phyloP scores from a whole-genome alignment of 2,329 filamentous ascomycete species.

The Rutstroemia sp. region DNA sequence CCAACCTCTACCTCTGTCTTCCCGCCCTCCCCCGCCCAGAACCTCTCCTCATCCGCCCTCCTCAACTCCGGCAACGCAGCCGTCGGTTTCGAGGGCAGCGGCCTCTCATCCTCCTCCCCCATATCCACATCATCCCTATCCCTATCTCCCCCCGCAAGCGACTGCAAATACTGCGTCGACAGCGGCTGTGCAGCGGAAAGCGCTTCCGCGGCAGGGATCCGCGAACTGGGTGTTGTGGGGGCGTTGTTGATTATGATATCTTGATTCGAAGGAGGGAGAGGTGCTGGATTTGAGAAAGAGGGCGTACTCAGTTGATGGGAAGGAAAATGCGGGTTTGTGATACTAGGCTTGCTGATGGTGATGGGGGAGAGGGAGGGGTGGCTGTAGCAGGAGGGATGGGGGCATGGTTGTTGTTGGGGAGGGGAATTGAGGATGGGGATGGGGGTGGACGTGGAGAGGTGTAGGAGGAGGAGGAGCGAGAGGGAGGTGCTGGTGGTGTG shows the following conservation, averaged over 20 bases:
- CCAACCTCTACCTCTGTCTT: background rate
- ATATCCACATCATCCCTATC: background rate
- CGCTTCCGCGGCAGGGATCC: slow-evolving; percentile 16
- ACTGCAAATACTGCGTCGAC: slow-evolving; percentile 19
- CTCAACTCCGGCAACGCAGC: slow-evolving; percentile 19
- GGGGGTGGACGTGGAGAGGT: slow-evolving; percentile 14
- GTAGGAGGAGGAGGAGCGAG: slow-evolving; percentile 12
- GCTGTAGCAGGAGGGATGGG: too few species aligned
- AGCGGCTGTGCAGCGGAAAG: slow-evolving; percentile 20
- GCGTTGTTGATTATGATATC: slow-evolving; percentile 13
- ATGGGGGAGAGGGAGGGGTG: background rate
- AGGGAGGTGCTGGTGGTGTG: slow-evolving; percentile 2
- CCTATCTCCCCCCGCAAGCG: slow-evolving; percentile 11
- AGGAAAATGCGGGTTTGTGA: slow-evolving; percentile 21
- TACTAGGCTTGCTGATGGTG: background rate
- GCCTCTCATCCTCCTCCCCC: background rate
- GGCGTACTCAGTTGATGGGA: slow-evolving; percentile 15
- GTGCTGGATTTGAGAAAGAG: background rate
- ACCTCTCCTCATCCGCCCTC: slow-evolving; percentile 18
- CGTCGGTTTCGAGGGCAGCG: slow-evolving; percentile 19
- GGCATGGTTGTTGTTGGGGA: background rate
- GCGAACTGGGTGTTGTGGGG: slow-evolving; percentile 18
- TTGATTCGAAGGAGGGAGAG: background rate
- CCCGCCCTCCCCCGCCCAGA: slow-evolving; percentile 14
- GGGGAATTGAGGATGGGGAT: background rate